A percentile compares a stretch with the other conserved stretches of the same genome.
phyloP scores from a whole-genome alignment of 176 grass and related monocot species.

The Guadua angustifolia region DNA sequence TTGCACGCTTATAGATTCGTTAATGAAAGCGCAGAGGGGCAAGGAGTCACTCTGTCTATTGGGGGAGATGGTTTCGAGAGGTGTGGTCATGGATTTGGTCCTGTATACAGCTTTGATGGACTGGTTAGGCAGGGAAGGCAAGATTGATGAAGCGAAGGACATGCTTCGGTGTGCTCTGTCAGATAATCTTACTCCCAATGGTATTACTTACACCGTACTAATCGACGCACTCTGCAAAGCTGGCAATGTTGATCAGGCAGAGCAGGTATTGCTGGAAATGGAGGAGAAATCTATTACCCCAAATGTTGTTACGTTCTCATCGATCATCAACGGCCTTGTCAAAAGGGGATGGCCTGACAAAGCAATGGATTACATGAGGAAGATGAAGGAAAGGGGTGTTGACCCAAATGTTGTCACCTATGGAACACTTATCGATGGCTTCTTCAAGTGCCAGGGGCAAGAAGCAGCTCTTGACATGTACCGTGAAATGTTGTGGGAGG shows the following conservation, averaged over 20 bases:
- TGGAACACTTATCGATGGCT: constrained; percentile 74
- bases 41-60: constrained; percentile 47
- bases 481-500: constrained; percentile 58
- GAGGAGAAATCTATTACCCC: constrained; percentile 54
- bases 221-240: constrained; percentile 72
- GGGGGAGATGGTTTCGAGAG: constrained; percentile 69
- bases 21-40: constrained; percentile 49
- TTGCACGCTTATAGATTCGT: constrained; percentile 73
- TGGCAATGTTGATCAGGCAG: constrained; percentile 62
- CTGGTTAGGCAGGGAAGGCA: constrained; percentile 61
- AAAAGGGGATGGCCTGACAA: constrained; percentile 61
- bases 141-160: constrained; percentile 58
- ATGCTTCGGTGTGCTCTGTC: constrained; percentile 51
- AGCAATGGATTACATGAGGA: constrained; percentile 55
- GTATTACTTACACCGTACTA: constrained; percentile 68
- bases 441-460: constrained; percentile 69
- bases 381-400: constrained; percentile 76
- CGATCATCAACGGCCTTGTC: constrained; percentile 74
- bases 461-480: constrained; percentile 69
- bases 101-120: constrained; percentile 74
- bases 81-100: constrained; percentile 77
- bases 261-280: constrained; percentile 66
- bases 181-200: constrained; percentile 62
- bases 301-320: constrained; percentile 78
- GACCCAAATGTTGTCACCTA: constrained; percentile 79